Conservation (phyloP, 352 stramenopile species). For the Lagenidium giganteum region DNA sequence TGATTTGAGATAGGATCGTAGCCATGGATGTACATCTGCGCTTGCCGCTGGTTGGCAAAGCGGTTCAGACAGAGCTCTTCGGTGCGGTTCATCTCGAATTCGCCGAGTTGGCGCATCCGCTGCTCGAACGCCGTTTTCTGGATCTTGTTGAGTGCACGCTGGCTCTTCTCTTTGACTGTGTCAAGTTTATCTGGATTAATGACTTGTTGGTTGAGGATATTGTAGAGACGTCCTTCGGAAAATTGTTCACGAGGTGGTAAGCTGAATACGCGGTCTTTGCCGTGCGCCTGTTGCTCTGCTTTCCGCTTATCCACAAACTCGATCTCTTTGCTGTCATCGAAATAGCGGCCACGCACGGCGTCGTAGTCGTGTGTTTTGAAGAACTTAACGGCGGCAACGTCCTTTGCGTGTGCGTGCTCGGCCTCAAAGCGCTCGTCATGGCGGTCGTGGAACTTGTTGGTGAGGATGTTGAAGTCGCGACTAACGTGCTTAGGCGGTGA, state of each 20-base stretch:
- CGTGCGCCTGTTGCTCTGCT: conserved; percentile 40
- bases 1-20: conserved; percentile 69
- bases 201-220: conserved; percentile 70
- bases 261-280: conserved; percentile 35
- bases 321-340: conserved; percentile 48
- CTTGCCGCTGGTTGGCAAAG: conserved; percentile 51
- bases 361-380: conserved; percentile 65
- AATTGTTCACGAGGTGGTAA: conserved; percentile 62
- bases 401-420: conserved; percentile 36
- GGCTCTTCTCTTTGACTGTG: conserved; percentile 31
- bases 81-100: conserved; percentile 29
- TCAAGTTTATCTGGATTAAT: conserved; percentile 42
- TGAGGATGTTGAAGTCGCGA: conserved; percentile 72
- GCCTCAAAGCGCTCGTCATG: conserved; percentile 34
- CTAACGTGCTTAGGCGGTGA: conserved; percentile 27
- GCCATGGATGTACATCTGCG: conserved; percentile 45
- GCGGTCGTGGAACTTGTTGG: conserved; percentile 64
- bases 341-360: conserved; percentile 51
- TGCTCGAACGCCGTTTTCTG: conserved; percentile 51
- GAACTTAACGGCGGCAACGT: conserved; percentile 54
- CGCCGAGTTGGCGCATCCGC: conserved; percentile 36
- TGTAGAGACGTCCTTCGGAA: conserved; percentile 63
- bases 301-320: conserved; percentile 33
- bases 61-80: conserved; percentile 55
- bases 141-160: conserved; percentile 53